Percentiles rank a stretch among this genome's conserved stretches.
Conservation (phyloP, 805 yeast species). For the Candida lessepsii region DNA sequence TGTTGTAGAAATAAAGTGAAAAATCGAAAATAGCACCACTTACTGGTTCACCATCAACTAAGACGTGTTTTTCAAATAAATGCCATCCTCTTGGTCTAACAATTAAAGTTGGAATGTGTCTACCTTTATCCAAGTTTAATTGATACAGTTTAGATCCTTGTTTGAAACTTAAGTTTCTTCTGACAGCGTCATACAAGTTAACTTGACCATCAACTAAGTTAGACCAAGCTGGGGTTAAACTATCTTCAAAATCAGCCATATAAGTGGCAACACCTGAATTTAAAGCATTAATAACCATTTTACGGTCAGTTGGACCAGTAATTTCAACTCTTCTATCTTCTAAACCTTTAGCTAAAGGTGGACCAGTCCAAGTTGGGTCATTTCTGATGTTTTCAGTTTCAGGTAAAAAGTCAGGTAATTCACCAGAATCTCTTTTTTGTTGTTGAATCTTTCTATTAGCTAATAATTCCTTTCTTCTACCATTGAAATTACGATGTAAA, state of each 20-base stretch:
- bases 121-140: constrained; percentile 46
- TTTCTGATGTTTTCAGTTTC: constrained; percentile 71
- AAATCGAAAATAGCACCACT: constrained; percentile 78
- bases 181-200: constrained; percentile 71
- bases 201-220: constrained; percentile 81
- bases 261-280: constrained; percentile 78
- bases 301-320: constrained; percentile 83
- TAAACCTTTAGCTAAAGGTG: constrained; percentile 68
- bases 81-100: constrained; percentile 92
- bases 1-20: constrained; percentile 74
- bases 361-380: constrained; percentile 75
- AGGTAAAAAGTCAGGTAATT: constrained; percentile 58
- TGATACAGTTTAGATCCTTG: constrained; percentile 45
- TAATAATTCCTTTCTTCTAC: constrained; percentile 55
- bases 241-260: constrained; percentile 86
- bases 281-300: constrained; percentile 80
- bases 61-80: constrained; percentile 68
- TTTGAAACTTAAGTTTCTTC: constrained; percentile 52
- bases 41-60: constrained; percentile 73
- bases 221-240: constrained; percentile 81
- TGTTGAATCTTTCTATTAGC: constrained; percentile 63
- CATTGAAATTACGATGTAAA: constrained; percentile 71
- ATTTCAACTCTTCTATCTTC: constrained; percentile 76
- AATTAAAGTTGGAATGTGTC: constrained; percentile 71
- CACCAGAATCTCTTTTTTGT: constrained; percentile 59